Evolutionary conservation across 768 basidiomycete genomes (phyloP).

Genomic region (Rhodotorula graminis): DNA sequence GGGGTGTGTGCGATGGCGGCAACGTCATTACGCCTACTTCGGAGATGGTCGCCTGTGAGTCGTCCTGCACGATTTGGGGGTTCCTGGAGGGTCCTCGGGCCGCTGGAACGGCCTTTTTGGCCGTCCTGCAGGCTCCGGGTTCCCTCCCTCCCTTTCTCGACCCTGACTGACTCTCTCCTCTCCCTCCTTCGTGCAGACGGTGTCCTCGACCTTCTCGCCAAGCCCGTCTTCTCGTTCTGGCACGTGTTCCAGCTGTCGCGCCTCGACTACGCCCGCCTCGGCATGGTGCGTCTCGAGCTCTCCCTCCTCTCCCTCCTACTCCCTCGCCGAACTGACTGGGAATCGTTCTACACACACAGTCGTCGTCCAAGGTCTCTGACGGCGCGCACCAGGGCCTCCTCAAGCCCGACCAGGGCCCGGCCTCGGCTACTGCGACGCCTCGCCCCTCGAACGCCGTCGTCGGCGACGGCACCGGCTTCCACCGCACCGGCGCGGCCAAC

Average conservation of each 20-base stretch:
- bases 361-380: conserved; percentile 27
- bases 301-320: not conserved
- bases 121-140: too few relatives aligned
- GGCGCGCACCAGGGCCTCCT: conserved; percentile 11
- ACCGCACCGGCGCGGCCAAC: not conserved
- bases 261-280: conserved; percentile 45
- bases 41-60: conserved; percentile 52
- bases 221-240: conserved; percentile 46
- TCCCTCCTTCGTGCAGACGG: conserved; percentile 45
- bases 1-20: conserved; percentile 55
- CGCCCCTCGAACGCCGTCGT: not conserved
- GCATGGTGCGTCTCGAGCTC: conserved; percentile 1
- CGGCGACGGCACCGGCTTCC: not conserved
- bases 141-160: too few relatives aligned
- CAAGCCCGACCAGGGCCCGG: not conserved
- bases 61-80: too few relatives aligned
- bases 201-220: conserved; percentile 50
- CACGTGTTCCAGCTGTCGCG: conserved; percentile 45
- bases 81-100: too few relatives aligned
- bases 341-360: not conserved
- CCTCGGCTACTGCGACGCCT: not conserved
- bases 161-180: not conserved
- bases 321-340: not conserved
- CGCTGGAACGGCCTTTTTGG: too few relatives aligned
- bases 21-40: conserved; percentile 54